Percentiles rank a stretch among this genome's conserved stretches.
These are phyloP conservation scores for Acer yangbiense DNA, from an alignment of 345 rosid species.

Conservation along the genomic window DNA sequence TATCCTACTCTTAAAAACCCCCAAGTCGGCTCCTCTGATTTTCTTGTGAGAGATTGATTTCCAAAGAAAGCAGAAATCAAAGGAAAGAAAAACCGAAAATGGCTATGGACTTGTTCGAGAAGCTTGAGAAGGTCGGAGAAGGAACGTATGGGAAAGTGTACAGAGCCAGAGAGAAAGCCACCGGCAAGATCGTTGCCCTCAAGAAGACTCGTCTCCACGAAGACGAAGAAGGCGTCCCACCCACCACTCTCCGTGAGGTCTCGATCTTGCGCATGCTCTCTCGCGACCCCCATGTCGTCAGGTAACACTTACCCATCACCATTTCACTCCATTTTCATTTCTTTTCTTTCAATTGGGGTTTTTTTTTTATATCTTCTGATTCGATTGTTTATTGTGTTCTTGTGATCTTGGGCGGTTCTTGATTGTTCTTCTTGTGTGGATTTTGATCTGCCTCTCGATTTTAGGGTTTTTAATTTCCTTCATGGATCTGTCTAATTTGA, in stretches of 20 bases:
- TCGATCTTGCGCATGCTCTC: slow-evolving; percentile 99
- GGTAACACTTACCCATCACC: slow-evolving; percentile 27
- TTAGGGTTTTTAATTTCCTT: background rate
- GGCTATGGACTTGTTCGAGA: slow-evolving; percentile 91
- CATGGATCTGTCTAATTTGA: no score
- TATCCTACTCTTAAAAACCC: background rate
- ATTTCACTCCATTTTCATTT: background rate
- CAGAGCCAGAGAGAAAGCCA: slow-evolving; percentile 93
- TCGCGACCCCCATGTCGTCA: slow-evolving; percentile 87
- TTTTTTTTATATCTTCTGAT: background rate
- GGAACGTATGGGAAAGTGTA: slow-evolving; percentile 98
- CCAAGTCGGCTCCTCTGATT: background rate
- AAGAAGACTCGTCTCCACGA: slow-evolving; percentile 98
- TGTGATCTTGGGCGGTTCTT: background rate
- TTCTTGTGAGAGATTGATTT: background rate
- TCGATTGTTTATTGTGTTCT: no score
- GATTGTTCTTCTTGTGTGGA: background rate
- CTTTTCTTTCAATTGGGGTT: background rate
- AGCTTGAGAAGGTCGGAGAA: slow-evolving; percentile 98
- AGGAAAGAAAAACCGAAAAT: slow-evolving; percentile 25
- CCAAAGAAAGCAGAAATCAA: background rate
- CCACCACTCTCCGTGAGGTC: slow-evolving; percentile 97
- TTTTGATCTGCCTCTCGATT: background rate
- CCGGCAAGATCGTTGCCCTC: slow-evolving; percentile 87
- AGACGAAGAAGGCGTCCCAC: slow-evolving; percentile 98